Evolutionary conservation across 2,329 filamentous ascomycete species (phyloP), one percentile per base, ranked within the genome.

Genomic region (Colletotrichum truncatum): DNA sequence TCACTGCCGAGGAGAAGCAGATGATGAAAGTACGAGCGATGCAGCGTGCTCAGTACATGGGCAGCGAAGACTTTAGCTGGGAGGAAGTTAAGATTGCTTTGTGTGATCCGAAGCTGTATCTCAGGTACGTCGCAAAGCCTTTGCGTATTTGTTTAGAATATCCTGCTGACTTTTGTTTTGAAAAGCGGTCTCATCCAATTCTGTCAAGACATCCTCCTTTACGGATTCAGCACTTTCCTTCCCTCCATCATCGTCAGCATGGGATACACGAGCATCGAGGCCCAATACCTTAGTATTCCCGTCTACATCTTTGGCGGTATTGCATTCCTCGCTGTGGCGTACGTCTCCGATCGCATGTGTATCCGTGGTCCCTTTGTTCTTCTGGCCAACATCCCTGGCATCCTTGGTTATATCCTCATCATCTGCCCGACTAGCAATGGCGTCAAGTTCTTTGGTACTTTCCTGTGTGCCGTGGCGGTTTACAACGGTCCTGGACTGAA

Each of bases 161-260:
- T 2, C 8, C 14, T 30, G 4, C 28, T 23, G 11, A 68, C 6
- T 51, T 7, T 4, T 26, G 6, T 0, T 21, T 9, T 6, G 4
- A 57, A 51, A 21, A 64, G 57, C 61, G 81, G 79, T 5, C 66
- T 74, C 23, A 83, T 83, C 16, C 83, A 85, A 48, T 85, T 87
- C 71, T 85, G 82, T 53, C 80, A 83, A 62, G 82, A 85, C 62
- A 82, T 84, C 25, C 73, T 85, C 43, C 76, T 85, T 1, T 87
- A 86, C 69, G 85, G 85, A n/a, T 87, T 88, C 72, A 83, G 80
- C 67, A 87, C 84, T 9, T 88, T 88, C 70, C 74, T 87, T 4
- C 87, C 87, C 2, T 82, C 82, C 2, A 88, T 89, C 67, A 77
- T 88, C 49, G 76, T 80, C 41, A 78, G 77, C 30, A 82, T 87